phyloP scores from a whole-genome alignment of 768 basidiomycete species.

The Lentinula raphanica region DNA sequence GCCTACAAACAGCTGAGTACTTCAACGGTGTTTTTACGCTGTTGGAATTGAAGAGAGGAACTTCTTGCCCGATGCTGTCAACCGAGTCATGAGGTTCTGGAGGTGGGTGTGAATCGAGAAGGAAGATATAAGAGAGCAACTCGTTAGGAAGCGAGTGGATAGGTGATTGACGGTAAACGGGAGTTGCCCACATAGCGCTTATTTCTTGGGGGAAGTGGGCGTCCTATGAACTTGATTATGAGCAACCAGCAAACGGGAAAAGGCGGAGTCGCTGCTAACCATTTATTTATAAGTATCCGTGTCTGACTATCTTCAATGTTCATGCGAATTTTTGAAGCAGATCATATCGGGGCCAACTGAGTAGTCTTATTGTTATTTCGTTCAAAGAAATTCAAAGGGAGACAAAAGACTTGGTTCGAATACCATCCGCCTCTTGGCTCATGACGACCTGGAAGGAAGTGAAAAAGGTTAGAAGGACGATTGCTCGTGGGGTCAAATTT shows the following conservation, averaged over 20 bases:
- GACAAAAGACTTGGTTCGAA: neutral
- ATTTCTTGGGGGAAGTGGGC: conserved; percentile 8
- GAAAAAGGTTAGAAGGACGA: neutral
- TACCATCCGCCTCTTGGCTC: neutral
- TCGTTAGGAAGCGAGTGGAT: conserved; percentile 49
- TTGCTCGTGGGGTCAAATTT: neutral
- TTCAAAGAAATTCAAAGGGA: neutral
- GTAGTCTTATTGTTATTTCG: neutral
- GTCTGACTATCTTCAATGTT: conserved; percentile 2
- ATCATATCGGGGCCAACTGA: conserved; percentile 2
- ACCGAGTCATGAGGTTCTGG: conserved; percentile 18
- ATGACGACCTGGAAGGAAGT: neutral
- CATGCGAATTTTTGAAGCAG: conserved; percentile 1
- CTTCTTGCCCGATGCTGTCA: conserved; percentile 18
- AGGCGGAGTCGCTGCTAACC: no score
- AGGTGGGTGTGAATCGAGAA: conserved; percentile 35
- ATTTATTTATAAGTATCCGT: conserved; percentile 3
- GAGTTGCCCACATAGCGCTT: conserved; percentile 4
- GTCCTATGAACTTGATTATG: neutral
- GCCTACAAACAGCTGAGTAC: conserved; percentile 43
- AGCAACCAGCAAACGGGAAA: neutral
- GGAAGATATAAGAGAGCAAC: conserved; percentile 52
- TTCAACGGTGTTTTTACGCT: conserved; percentile 40
- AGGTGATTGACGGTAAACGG: conserved; percentile 12
- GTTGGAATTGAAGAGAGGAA: conserved; percentile 31